Evolutionary conservation across 257 asterid genomes (phyloP).

Genomic region (Salvia splendens): DNA sequence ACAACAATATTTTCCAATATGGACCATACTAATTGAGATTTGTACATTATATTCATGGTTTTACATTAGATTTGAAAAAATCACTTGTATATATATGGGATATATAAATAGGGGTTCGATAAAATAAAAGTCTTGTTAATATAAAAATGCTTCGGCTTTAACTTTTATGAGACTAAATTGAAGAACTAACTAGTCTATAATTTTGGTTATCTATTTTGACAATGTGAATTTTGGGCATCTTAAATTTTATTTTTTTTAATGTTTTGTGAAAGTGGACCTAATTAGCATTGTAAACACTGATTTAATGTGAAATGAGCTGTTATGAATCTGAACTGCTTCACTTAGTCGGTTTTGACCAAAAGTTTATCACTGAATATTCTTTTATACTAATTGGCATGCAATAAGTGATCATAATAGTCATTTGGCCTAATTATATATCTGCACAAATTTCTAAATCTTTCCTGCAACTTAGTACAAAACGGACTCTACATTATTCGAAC

Average conservation of each 20-base stretch:
- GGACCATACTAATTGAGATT: constrained; percentile 51
- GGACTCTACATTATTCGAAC: constrained; percentile 44
- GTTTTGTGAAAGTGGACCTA: too few relatives aligned
- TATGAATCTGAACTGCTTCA: constrained; percentile 23
- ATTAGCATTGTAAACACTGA: constrained; percentile 26
- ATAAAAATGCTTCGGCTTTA: too few relatives aligned
- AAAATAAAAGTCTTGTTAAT: too few relatives aligned
- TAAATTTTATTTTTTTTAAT: background rate
- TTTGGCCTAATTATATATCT: constrained; percentile 29
- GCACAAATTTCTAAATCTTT: constrained; percentile 37
- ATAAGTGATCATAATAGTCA: constrained; percentile 38
- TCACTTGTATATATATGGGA: too few relatives aligned
- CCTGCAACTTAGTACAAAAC: constrained; percentile 30
- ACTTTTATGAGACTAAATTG: too few relatives aligned
- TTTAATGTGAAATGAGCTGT: constrained; percentile 32
- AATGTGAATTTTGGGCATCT: too few relatives aligned
- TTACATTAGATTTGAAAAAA: background rate
- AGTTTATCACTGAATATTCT: constrained; percentile 25
- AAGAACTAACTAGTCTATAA: too few relatives aligned
- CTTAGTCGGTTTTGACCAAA: constrained; percentile 43
- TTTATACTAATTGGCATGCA: constrained; percentile 39
- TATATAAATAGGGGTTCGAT: too few relatives aligned
- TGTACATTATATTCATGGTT: too few relatives aligned
- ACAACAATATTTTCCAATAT: constrained; percentile 28
- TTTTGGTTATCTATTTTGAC: too few relatives aligned